Conservation (phyloP, 345 rosid genomes). For the Draba incana region DNA sequence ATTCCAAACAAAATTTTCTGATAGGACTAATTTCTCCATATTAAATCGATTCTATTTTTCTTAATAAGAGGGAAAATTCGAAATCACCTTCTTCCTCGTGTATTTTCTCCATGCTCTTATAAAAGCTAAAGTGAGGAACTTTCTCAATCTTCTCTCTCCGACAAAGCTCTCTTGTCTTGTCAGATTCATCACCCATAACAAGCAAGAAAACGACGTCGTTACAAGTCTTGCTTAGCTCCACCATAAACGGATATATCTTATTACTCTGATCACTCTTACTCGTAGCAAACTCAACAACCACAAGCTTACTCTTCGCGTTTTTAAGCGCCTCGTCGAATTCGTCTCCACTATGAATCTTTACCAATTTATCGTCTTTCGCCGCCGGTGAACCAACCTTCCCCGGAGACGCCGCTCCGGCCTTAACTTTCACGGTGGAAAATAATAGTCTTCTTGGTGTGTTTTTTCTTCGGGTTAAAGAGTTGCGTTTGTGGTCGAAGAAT, state of each 20-base stretch:
- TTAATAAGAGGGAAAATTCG: neutral
- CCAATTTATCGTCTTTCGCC: slow-evolving; percentile 56
- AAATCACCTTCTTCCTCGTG: slow-evolving; percentile 77
- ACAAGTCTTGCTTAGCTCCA: slow-evolving; percentile 78
- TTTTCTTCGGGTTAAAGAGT: neutral
- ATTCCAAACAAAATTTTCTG: no score
- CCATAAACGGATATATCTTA: slow-evolving; percentile 85
- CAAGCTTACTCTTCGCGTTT: slow-evolving; percentile 66
- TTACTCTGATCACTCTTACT: slow-evolving; percentile 56
- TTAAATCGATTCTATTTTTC: neutral
- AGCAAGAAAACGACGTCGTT: slow-evolving; percentile 79
- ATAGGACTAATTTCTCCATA: no score
- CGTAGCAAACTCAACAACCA: slow-evolving; percentile 79
- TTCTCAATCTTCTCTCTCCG: slow-evolving; percentile 70
- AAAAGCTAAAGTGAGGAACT: slow-evolving; percentile 91
- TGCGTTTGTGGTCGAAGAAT: slow-evolving; percentile 25
- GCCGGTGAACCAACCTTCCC: slow-evolving; percentile 48
- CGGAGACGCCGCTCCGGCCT: slow-evolving; percentile 56
- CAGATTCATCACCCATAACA: slow-evolving; percentile 88
- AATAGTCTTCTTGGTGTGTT: slow-evolving; percentile 2
- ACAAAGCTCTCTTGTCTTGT: slow-evolving; percentile 71
- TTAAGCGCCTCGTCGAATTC: slow-evolving; percentile 77
- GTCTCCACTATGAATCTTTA: slow-evolving; percentile 64
- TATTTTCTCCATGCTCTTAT: slow-evolving; percentile 81
- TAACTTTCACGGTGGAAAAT: slow-evolving; percentile 32